Base-by-base conservation (phyloP, 495 filamentous ascomycete species). In the Penicillium dipodomyicola region DNA sequence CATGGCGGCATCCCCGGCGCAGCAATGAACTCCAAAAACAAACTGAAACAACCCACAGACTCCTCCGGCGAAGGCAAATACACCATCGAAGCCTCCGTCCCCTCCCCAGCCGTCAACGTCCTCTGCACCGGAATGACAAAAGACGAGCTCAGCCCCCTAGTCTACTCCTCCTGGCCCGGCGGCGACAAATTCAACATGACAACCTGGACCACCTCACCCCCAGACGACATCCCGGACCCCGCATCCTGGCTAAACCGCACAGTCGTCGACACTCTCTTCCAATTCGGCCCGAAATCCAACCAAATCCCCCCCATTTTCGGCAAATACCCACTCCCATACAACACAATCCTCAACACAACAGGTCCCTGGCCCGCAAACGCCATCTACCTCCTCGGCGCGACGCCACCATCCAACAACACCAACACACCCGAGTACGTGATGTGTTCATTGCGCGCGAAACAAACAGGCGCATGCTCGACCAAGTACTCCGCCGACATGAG, bases 191-290 rank as follows among this genome's bases (percentile, higher is more conserved):
- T 77, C 61, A 73, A 80, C 52, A 42, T 57, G 7, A 71, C 67
- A 7, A 65, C 39, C 15, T 78, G 69, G 68, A 68, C 57, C 1
- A 29, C 12, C 5, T 12, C 37, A 3, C 53, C 54, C 4, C 56
- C 63, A 2, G 25, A 32, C 12, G 58, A 72, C 40, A 60, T 74
- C 29, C 67, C 73, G 0, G 33, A 42, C 5, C 57, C 59, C 5
- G 60, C 70, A 12, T 61, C 67, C 11, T 82, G 69, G 67, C 51
- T 78, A 0, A 88, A 88, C 58, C 64, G 65, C 3, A 90, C 88
- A 1, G 78, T 69, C 0, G 81, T 90, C 15, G 87, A 91, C 52
- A 80, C 87, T 29, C 67, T 92, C 22, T 92, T 92, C 63, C 73
- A 77, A 14, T 91, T 86, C 76, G 83, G 81, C 2, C 47, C 62